Evolutionary conservation across 176 grass and related monocot genomes (phyloP), one percentile per base, ranked within the genome.

Genomic region (Triticum dicoccoides): DNA sequence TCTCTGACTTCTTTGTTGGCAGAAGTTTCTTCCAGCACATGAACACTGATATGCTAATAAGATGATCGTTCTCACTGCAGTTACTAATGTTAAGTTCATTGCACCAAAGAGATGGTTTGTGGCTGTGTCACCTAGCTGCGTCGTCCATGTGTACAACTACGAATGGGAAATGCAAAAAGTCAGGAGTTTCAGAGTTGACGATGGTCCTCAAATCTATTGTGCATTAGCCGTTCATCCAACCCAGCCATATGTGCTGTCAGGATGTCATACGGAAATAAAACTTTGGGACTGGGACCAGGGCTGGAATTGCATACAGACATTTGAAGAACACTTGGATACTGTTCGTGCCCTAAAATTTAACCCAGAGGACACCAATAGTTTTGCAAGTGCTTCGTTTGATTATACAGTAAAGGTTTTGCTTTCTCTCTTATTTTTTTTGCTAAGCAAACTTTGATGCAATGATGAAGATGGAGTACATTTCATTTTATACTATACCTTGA

Each of bases 91-190:
- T 67, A 67, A 34, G 3, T 67, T 67, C 2, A 67, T 67, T 67
- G 65, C 29, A 33, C 29, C 29, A 17, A 67, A 8, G 65, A 1
- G 13, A 4, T 67, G 65, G 65, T 3, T 15, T 67, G 2, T 67
- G 65, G 65, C 33, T 34, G 6, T 29, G 33, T 8, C 65, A 2
- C 0, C 0, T 8, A 2, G 3, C 3, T 29, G 58, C 7, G 1
- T 34, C 29, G 33, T 67, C 65, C 6, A 17, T 67, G 65, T 67
- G 65, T 67, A 67, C 65, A 13, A 67, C 11, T 68, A 68, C 4
- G 9, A 68, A 35, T 9, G 2, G 0, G 11, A 18, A 35, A 34
- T 68, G 14, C 2, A 17, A 66, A 32, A 66, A 8, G 15, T 32
- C 11, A 66, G 0, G 27, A 32, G 27, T 66, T 7, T 66, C 27